Percentiles rank a stretch among this genome's conserved stretches.
These are phyloP conservation scores for Diutina pseudorugosa DNA, from an alignment of 1,139 yeast genomes.

Conservation along the genomic window DNA sequence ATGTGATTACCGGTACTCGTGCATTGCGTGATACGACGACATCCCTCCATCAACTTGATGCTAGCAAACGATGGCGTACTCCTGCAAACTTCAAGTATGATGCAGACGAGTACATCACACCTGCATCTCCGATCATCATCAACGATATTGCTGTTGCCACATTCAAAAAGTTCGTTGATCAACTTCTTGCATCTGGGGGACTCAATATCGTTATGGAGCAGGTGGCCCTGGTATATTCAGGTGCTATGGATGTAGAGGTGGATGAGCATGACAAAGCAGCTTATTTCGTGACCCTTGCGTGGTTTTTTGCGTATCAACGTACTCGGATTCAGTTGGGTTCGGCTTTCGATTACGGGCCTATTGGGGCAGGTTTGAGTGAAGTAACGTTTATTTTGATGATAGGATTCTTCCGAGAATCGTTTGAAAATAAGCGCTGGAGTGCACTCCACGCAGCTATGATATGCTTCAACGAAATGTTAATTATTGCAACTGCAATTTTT, in stretches of 20 bases:
- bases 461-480: constrained; percentile 54
- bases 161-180: constrained; percentile 35
- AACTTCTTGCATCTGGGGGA: constrained; percentile 55
- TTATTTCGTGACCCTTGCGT: constrained; percentile 52
- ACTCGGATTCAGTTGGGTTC: constrained; percentile 15
- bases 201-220: constrained; percentile 43
- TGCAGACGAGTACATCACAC: constrained; percentile 26
- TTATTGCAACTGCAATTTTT: constrained; percentile 40
- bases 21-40: constrained; percentile 36
- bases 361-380: constrained; percentile 58
- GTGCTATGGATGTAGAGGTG: constrained; percentile 9
- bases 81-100: constrained; percentile 30
- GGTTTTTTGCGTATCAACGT: constrained; percentile 46
- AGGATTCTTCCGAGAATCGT: constrained; percentile 42
- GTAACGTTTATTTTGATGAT: constrained; percentile 51
- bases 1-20: constrained; percentile 65
- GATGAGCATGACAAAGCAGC: constrained; percentile 29
- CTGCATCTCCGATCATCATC: constrained; percentile 16
- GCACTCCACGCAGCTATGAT: constrained; percentile 62
- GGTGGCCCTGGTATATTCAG: constrained; percentile 10
- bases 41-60: constrained; percentile 50
- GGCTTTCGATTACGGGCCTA: constrained; percentile 40
- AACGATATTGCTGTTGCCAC: constrained; percentile 22
- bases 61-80: constrained; percentile 54
- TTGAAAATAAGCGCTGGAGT: constrained; percentile 38